Evolutionary conservation across 129 eudicot genomes (phyloP).

Genomic region (Solidago caesia): DNA sequence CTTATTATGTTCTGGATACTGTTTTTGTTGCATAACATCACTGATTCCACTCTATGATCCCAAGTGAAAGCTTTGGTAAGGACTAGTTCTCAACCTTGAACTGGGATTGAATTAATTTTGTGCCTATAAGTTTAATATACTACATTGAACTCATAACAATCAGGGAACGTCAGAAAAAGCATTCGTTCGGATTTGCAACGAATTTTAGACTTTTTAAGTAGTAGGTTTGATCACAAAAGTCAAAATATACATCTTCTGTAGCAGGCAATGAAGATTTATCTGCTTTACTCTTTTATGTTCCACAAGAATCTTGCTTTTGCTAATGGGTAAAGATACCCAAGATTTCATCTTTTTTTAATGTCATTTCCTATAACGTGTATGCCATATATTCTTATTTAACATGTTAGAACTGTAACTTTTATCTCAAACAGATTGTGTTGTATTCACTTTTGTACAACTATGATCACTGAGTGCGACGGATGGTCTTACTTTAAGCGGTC

Average conservation of each 20-base stretch:
- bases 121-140: not conserved
- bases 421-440: constrained; percentile 15
- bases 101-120: not conserved
- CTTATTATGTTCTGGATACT: constrained; percentile 22
- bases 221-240: constrained; percentile 6
- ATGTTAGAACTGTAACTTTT: constrained; percentile 1
- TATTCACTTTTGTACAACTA: constrained; percentile 8
- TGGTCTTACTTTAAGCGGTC: too few species aligned
- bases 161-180: not conserved
- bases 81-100: not conserved
- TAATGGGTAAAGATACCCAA: constrained; percentile 27
- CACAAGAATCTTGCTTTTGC: constrained; percentile 38
- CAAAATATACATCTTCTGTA: constrained; percentile 18
- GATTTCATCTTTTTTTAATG: constrained; percentile 15
- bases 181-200: not conserved
- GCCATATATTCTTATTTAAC: not conserved
- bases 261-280: constrained; percentile 13
- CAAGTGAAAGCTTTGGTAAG: too few species aligned
- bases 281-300: constrained; percentile 25
- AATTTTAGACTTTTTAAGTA: not conserved
- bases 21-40: not conserved
- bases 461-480: not conserved
- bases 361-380: constrained; percentile 10
- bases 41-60: not conserved
- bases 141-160: constrained; percentile 4